Conservation (phyloP, 179 eudicot genomes). For the Silene coronaria region DNA sequence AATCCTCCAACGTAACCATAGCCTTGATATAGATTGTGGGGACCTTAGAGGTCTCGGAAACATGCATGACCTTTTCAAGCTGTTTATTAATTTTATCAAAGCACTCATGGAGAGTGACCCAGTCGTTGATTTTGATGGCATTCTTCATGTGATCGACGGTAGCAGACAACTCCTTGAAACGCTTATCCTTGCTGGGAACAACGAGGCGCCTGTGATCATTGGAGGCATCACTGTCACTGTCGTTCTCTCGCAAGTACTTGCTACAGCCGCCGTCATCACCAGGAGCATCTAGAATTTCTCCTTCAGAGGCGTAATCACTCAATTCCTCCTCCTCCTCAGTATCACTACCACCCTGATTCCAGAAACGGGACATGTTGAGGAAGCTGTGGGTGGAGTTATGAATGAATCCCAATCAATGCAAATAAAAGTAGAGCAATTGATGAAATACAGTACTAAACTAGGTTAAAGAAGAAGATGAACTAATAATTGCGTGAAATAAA, state of each 20-base stretch:
- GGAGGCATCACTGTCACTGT: slow-evolving; percentile 54
- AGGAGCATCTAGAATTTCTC: slow-evolving; percentile 10
- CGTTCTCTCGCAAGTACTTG: slow-evolving; percentile 33
- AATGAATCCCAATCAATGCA: too few species aligned
- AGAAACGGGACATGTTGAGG: slow-evolving; percentile 32
- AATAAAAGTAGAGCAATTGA: too few species aligned
- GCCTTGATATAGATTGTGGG: slow-evolving; percentile 67
- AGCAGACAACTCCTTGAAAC: slow-evolving; percentile 68
- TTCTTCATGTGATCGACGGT: slow-evolving; percentile 88
- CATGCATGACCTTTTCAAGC: slow-evolving; percentile 76
- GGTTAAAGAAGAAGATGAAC: too few species aligned
- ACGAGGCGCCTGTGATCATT: slow-evolving; percentile 60
- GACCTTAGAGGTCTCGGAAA: slow-evolving; percentile 50
- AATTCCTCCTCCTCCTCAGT: slow-evolving; percentile 56
- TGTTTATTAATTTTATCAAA: slow-evolving; percentile 85
- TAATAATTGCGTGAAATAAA: too few species aligned
- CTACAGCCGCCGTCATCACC: slow-evolving; percentile 14
- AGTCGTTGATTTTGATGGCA: slow-evolving; percentile 83
- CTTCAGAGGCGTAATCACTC: slow-evolving; percentile 36
- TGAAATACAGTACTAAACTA: too few species aligned
- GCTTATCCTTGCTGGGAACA: slow-evolving; percentile 64
- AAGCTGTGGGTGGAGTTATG: too few species aligned
- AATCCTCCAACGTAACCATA: slow-evolving; percentile 75
- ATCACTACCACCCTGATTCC: slow-evolving; percentile 67
- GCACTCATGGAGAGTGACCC: slow-evolving; percentile 76